These are phyloP conservation scores for Raphanus raphanistrum DNA, from an alignment of 345 rosid genomes.

Conservation along the genomic window DNA sequence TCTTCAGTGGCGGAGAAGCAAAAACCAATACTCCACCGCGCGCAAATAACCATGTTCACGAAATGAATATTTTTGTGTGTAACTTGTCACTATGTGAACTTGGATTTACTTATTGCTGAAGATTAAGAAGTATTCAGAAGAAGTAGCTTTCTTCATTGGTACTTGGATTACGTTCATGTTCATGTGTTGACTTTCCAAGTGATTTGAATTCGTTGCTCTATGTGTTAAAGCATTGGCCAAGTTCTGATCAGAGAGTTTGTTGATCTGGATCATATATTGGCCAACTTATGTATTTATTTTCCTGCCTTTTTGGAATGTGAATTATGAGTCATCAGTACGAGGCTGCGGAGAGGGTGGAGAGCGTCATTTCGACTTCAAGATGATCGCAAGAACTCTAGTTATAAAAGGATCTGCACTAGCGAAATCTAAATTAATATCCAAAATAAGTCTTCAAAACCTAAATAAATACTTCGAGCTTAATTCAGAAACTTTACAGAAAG, in stretches of 20 bases:
- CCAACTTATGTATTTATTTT: not conserved
- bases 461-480: too few relatives aligned
- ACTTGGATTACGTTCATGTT: not conserved
- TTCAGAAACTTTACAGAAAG: too few relatives aligned
- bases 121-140: not conserved
- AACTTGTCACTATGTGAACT: not conserved
- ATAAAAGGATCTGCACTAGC: too few relatives aligned
- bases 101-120: not conserved
- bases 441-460: too few relatives aligned
- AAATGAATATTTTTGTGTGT: too few relatives aligned
- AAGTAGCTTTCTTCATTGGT: not conserved
- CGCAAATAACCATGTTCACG: too few relatives aligned
- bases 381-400: too few relatives aligned
- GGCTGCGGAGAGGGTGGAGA: too few relatives aligned
- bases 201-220: not conserved
- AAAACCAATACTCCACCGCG: too few relatives aligned
- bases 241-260: not conserved
- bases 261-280: not conserved
- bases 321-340: slow-evolving; percentile 24
- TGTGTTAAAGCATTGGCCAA: not conserved
- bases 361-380: too few relatives aligned
- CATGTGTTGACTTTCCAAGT: not conserved
- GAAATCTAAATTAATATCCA: too few relatives aligned
- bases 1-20: too few relatives aligned
- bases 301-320: not conserved